Conservation (phyloP, 805 yeast species). For the Candida ascalaphidarum region DNA sequence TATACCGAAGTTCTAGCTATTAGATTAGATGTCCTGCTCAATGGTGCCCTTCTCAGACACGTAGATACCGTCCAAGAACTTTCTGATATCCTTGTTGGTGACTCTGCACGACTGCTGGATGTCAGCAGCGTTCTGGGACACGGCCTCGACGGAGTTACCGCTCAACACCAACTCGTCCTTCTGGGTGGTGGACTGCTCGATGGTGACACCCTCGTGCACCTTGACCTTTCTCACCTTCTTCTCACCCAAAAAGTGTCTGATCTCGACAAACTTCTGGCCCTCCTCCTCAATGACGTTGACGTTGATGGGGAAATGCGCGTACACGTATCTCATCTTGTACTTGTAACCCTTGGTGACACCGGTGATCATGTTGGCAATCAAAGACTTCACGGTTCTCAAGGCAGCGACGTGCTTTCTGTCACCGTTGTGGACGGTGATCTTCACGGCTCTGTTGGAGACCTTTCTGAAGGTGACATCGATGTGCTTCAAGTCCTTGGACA, state of each 20-base stretch:
- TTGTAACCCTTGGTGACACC: slow-evolving; percentile 99
- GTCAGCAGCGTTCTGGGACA: slow-evolving; percentile 97
- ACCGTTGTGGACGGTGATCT: slow-evolving; percentile 94
- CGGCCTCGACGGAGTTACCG: slow-evolving; percentile 96
- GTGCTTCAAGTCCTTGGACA: slow-evolving; percentile 87
- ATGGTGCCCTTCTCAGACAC: slow-evolving; percentile 93
- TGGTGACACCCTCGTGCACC: slow-evolving; percentile 83
- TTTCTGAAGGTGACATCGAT: slow-evolving; percentile 89
- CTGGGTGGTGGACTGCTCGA: slow-evolving; percentile 71
- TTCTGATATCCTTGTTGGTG: slow-evolving; percentile 99
- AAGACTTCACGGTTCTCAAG: slow-evolving; percentile 95
- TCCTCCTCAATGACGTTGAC: slow-evolving; percentile 84
- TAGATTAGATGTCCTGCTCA: slow-evolving; percentile 5
- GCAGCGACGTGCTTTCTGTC: slow-evolving; percentile 99
- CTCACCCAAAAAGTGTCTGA: slow-evolving; percentile 99
- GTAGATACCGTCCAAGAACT: slow-evolving; percentile 99
- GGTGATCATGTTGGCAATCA: slow-evolving; percentile 86
- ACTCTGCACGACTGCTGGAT: slow-evolving; percentile 97
- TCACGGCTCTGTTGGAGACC: slow-evolving; percentile 62
- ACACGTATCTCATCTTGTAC: slow-evolving; percentile 99
- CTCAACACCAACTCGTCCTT: slow-evolving; percentile 91
- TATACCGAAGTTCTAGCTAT: slow-evolving; percentile 7
- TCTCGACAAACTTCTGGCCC: slow-evolving; percentile 71
- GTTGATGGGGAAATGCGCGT: slow-evolving; percentile 99
- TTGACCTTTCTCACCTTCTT: slow-evolving; percentile 88